phyloP scores from a whole-genome alignment of 1,139 yeast genomes.

The Candida labiduridarum region DNA sequence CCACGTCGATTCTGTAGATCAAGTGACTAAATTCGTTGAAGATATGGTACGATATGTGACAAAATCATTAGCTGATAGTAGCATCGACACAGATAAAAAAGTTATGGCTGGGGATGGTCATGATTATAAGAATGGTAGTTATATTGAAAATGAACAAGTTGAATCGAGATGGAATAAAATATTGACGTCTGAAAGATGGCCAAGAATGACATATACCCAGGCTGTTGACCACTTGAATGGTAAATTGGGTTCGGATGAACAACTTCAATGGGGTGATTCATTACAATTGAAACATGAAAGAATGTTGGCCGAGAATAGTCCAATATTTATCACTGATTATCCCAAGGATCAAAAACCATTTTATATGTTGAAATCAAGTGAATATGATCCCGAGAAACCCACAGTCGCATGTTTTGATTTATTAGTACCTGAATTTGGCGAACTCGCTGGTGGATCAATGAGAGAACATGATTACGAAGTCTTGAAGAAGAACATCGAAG shows the following conservation, averaged over 20 bases:
- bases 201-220: slow-evolving; percentile 68
- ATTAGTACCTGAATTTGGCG: slow-evolving; percentile 90
- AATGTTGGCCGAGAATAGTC: slow-evolving; percentile 77
- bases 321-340: slow-evolving; percentile 89
- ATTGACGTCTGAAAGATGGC: slow-evolving; percentile 54
- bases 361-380: slow-evolving; percentile 68
- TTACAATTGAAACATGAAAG: slow-evolving; percentile 88
- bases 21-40: slow-evolving; percentile 70
- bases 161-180: slow-evolving; percentile 36
- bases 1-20: slow-evolving; percentile 57
- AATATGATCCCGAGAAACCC: slow-evolving; percentile 32
- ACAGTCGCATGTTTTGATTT: slow-evolving; percentile 93
- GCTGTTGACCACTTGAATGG: slow-evolving; percentile 59
- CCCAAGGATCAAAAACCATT: slow-evolving; percentile 83
- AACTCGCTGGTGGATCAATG: slow-evolving; percentile 90
- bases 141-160: slow-evolving; percentile 35
- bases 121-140: slow-evolving; percentile 46
- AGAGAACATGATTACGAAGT: slow-evolving; percentile 69
- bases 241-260: slow-evolving; percentile 3
- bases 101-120: slow-evolving; percentile 32
- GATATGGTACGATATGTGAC: slow-evolving; percentile 64
- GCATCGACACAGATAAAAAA: neutral
- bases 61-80: slow-evolving; percentile 24
- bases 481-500: slow-evolving; percentile 51
- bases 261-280: slow-evolving; percentile 63